Base-by-base conservation (phyloP, 83 land plant genomes). In the Larix sibirica region DNA sequence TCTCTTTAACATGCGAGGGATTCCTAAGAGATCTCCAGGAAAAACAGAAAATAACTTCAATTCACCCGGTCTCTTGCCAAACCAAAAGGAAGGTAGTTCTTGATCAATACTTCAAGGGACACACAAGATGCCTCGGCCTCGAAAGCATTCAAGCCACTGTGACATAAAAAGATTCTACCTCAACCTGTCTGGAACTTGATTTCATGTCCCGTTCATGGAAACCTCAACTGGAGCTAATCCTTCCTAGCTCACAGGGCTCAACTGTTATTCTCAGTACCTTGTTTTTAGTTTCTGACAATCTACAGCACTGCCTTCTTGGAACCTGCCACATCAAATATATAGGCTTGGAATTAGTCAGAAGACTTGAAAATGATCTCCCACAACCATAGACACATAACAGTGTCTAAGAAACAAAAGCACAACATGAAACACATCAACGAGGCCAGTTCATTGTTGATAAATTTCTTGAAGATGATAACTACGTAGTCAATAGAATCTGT, bases 261-360 rank as follows among this genome's bases (percentile, higher is more conserved):
- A 84, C 31, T 6, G 10, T 80, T 63, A 84, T 67, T 62, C 84
- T 38, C 74, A 84, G 84, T 36, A 84, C 66, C 82, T 80, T 66
- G 79, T 84, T 66, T 76, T 40, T 66, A 5, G 68, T 18, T 21
- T 68, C 85, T 59, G 36, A 63, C 24, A 84, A 62, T 62, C 65
- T 80, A 63, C 84, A 84, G 58, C 85, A 84, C 58, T 81, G 85
- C 85, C 85, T 80, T 67, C 84, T 80, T 31, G 85, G 85, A 33
- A 81, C 85, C 85, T 84, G 85, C 84, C 81, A 50, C 68, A 80
- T 62, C 23, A 58, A 33, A 58, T 2, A 26, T 18, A 23, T 62
- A 80, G 21, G 44, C 33, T 13, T 62, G 68, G 68, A 61, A 36
- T 33, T 73, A 26, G 42, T 73, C 18, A 73, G 42, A 79, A 50